Evolutionary conservation across 2,329 filamentous ascomycete genomes (phyloP).

Genomic region (Rutstroemia sp.): DNA sequence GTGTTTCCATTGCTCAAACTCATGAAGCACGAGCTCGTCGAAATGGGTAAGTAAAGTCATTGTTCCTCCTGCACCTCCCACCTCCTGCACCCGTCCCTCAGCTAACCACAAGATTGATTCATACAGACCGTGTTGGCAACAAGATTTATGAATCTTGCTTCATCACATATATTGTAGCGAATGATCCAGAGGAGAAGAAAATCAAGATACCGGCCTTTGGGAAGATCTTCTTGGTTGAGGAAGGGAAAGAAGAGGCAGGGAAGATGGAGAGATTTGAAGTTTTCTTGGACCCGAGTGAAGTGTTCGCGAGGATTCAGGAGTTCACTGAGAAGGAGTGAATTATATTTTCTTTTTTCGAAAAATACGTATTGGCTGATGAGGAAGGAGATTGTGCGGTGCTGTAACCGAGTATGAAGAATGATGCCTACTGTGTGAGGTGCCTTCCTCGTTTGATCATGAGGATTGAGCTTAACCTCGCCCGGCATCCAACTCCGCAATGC

Average conservation of each 20-base stretch:
- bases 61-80: too few species aligned
- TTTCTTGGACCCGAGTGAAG: neutral
- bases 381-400: neutral
- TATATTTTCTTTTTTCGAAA: too few species aligned
- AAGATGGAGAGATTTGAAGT: neutral
- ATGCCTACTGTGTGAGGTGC: too few species aligned
- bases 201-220: conserved; percentile 12
- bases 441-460: too few species aligned
- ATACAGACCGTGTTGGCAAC: conserved; percentile 4
- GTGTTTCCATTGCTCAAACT: neutral
- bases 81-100: too few species aligned
- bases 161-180: conserved; percentile 14
- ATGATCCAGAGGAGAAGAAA: conserved; percentile 12
- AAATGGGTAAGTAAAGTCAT: neutral
- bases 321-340: neutral
- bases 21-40: neutral
- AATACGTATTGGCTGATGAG: too few species aligned
- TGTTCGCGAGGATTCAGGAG: neutral
- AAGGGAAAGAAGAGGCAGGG: conserved; percentile 1
- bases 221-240: conserved; percentile 8
- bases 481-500: too few species aligned
- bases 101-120: too few species aligned
- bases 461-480: too few species aligned
- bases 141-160: conserved; percentile 10
- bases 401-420: neutral